Evolutionary conservation across 2,329 filamentous ascomycete species (phyloP).

Genomic region (Sporothrix luriei): DNA sequence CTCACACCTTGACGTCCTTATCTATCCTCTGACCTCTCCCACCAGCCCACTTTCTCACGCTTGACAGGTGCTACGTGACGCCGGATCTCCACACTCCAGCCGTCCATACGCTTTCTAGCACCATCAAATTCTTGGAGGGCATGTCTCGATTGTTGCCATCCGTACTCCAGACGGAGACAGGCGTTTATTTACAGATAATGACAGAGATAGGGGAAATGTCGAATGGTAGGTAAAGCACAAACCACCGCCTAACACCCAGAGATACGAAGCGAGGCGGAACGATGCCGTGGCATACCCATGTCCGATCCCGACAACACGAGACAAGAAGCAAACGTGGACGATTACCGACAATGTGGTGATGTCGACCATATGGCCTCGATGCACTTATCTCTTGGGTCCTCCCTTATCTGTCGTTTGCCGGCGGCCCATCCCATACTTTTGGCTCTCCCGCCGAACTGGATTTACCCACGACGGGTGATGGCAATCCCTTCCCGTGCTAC

Average conservation of each 20-base stretch:
- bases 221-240: not conserved
- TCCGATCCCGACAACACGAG: conserved; percentile 1
- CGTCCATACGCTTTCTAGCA: not conserved
- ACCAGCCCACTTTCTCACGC: conserved; percentile 22
- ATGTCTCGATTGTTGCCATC: conserved; percentile 26
- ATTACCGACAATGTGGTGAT: not conserved
- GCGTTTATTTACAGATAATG: not conserved
- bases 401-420: not conserved
- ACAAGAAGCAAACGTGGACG: not conserved
- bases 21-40: not conserved
- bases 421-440: not conserved
- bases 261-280: not conserved
- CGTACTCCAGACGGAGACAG: not conserved
- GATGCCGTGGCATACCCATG: not conserved
- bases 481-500: not conserved
- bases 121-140: not conserved
- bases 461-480: not conserved
- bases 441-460: conserved; percentile 4
- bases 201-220: not conserved
- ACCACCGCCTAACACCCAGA: not conserved
- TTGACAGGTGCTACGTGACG: conserved; percentile 31
- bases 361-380: not conserved
- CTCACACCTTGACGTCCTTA: not conserved
- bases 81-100: conserved; percentile 5
- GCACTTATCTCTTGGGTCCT: not conserved